A percentile compares a stretch with the other conserved stretches of the same genome.
Conservation (phyloP, 495 filamentous ascomycete genomes). For the Beverwykella pulmonaria region DNA sequence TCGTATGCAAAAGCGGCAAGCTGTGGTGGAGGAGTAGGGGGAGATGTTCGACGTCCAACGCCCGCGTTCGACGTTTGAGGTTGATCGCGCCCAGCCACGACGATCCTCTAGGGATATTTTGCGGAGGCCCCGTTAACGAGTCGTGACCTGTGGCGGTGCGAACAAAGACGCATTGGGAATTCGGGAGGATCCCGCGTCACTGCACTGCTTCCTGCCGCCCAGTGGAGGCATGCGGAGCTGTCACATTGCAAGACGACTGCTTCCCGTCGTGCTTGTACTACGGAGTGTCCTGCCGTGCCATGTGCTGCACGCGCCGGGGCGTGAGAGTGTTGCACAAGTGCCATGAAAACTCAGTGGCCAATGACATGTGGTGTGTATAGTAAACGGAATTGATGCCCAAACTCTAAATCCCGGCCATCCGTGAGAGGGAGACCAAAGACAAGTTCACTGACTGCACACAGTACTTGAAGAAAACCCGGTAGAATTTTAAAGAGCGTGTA, state of each 20-base stretch:
- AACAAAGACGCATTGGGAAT: background rate
- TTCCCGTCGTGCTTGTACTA: background rate
- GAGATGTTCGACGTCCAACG: background rate
- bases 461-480: background rate
- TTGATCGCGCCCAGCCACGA: constrained; percentile 3
- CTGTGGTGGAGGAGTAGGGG: background rate
- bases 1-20: background rate
- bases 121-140: no score
- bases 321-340: background rate
- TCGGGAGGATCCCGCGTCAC: background rate
- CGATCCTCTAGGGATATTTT: no score
- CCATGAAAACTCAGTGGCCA: background rate
- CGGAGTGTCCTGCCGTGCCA: no score
- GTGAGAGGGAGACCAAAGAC: background rate
- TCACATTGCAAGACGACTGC: constrained; percentile 1
- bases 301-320: background rate
- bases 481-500: background rate
- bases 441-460: background rate
- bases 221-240: background rate
- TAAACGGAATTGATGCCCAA: background rate
- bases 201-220: background rate
- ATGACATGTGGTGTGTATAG: background rate
- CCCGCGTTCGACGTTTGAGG: background rate
- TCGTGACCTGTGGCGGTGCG: constrained; percentile 5
- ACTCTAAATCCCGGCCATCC: background rate